phyloP scores from a whole-genome alignment of 2,329 filamentous ascomycete species.

The Trichophyton schoenleinii region DNA sequence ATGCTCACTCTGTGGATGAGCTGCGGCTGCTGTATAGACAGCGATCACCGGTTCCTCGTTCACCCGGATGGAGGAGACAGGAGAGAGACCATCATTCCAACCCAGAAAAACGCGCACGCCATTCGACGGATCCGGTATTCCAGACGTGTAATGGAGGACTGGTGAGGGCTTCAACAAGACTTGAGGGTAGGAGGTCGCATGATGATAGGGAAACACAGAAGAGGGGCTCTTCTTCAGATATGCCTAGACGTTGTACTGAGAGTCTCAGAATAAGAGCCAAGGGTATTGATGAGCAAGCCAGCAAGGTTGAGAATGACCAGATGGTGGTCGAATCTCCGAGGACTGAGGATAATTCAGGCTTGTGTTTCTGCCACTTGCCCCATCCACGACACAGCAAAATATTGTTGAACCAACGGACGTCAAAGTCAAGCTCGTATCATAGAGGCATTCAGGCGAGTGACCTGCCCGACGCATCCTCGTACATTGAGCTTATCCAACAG shows the following conservation, averaged over 20 bases:
- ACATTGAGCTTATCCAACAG: neutral
- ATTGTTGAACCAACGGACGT: neutral
- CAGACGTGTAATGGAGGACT: neutral
- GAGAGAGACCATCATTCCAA: neutral
- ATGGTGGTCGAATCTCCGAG: neutral
- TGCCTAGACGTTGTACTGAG: too few species aligned
- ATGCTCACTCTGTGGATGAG: neutral
- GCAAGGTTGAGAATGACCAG: neutral
- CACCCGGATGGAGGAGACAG: neutral
- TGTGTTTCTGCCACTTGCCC: slow-evolving; percentile 9
- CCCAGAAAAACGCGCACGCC: neutral
- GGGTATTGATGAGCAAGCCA: neutral
- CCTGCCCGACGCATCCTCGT: neutral
- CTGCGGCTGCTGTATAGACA: neutral
- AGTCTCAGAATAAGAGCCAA: neutral
- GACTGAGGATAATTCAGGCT: neutral
- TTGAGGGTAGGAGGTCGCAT: neutral
- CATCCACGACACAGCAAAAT: slow-evolving; percentile 9
- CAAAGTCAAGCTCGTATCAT: neutral
- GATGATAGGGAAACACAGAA: neutral
- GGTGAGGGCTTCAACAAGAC: neutral
- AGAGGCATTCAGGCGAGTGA: neutral
- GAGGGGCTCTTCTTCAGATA: neutral
- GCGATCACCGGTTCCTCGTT: neutral
- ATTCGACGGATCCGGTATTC: neutral